These are phyloP conservation scores for Phlegmacium glaucopus DNA, from an alignment of 768 basidiomycete species.

Conservation along the genomic window DNA sequence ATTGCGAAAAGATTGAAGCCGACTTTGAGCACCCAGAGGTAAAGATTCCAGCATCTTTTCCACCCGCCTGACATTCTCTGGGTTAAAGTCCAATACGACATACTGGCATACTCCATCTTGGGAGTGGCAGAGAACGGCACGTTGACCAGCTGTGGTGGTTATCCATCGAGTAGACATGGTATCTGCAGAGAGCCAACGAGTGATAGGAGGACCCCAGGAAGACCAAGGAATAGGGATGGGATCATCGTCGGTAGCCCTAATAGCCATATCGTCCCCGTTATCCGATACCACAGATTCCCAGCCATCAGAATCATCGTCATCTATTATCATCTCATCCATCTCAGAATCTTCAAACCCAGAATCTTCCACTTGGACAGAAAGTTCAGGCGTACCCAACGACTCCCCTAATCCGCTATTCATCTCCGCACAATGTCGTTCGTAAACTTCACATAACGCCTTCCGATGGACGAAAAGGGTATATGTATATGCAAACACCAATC, in stretches of 20 bases:
- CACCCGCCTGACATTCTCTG: conserved; percentile 11
- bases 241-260: neutral
- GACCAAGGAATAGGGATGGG: conserved; percentile 20
- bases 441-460: conserved; percentile 19
- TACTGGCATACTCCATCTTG: conserved; percentile 2
- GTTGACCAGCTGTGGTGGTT: conserved; percentile 34
- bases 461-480: conserved; percentile 40
- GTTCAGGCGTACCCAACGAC: too few species aligned
- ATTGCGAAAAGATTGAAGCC: too few species aligned
- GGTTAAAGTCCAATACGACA: conserved; percentile 27
- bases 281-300: too few species aligned
- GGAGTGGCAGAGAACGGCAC: conserved; percentile 21
- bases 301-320: too few species aligned
- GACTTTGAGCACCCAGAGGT: neutral
- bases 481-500: conserved; percentile 7
- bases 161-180: conserved; percentile 34
- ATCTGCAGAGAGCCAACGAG: conserved; percentile 32
- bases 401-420: too few species aligned
- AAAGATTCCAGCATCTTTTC: neutral
- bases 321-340: too few species aligned
- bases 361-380: too few species aligned
- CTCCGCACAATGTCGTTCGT: neutral
- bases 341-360: too few species aligned
- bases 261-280: too few species aligned
- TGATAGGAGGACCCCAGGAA: conserved; percentile 32